Conservation (phyloP, 2,329 filamentous ascomycete genomes). For the Monosporascus sp. region DNA sequence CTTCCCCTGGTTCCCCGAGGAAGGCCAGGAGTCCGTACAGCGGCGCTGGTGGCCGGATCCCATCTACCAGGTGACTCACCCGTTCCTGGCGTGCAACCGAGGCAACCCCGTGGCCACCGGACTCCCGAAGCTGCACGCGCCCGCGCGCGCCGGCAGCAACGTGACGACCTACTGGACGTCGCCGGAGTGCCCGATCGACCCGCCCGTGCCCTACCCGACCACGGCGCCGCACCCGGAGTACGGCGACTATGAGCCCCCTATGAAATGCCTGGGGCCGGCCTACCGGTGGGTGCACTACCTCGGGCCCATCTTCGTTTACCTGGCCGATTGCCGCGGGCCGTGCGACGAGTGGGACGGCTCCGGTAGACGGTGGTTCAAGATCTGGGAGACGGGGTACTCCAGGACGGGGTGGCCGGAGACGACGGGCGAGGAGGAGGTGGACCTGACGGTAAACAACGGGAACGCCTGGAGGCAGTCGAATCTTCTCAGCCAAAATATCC, state of each 20-base stretch:
- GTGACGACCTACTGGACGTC: neutral
- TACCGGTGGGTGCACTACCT: slow-evolving; percentile 1
- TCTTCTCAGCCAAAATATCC: no score
- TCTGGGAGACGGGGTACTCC: slow-evolving; percentile 4
- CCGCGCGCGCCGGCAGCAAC: neutral
- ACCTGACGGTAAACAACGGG: no score
- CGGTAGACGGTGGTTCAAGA: slow-evolving; percentile 8
- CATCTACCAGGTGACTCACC: slow-evolving; percentile 5
- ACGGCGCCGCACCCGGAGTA: slow-evolving; percentile 1
- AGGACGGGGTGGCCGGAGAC: slow-evolving; percentile 15
- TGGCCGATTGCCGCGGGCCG: slow-evolving; percentile 2
- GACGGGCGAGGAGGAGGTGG: neutral
- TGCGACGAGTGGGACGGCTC: slow-evolving; percentile 6
- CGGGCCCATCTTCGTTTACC: slow-evolving; percentile 1
- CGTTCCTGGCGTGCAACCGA: slow-evolving; percentile 8
- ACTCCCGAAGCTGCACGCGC: slow-evolving; percentile 2
- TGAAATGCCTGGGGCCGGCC: neutral
- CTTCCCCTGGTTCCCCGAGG: slow-evolving; percentile 7
- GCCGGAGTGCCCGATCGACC: neutral
- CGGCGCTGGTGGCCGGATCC: slow-evolving; percentile 12
- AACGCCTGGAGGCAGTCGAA: neutral
- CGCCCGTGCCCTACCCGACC: slow-evolving; percentile 4
- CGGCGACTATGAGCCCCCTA: neutral
- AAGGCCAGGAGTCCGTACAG: slow-evolving; percentile 9
- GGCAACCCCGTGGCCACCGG: slow-evolving; percentile 8